Evolutionary conservation across 2,329 filamentous ascomycete genomes (phyloP), one percentile per base, ranked within the genome.

Genomic region (Botryotinia narcissicola): DNA sequence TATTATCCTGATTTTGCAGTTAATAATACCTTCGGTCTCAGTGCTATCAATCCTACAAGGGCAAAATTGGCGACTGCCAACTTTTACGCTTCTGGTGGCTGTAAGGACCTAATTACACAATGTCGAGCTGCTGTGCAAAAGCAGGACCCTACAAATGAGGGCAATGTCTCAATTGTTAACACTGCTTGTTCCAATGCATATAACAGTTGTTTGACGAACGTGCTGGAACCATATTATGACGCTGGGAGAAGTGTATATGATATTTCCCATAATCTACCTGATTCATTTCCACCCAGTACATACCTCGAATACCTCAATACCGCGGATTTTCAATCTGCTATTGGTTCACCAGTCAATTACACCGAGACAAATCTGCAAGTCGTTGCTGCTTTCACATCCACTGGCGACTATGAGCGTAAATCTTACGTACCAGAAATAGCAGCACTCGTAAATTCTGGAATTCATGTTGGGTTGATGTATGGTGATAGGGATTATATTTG

Each of bases 381-480:
- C 20, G 83, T 80, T 59, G 75, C 76, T 7, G 86, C 83, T 20
- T 89, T 89, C 76, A 79, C 80, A 6, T 78, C 81, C 46, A 88
- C 85, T 0, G 87, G 87, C 46, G 91, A 93, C 80, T 89, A 89
- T 75, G 87, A 90, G 70, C 91, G 90, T 78, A 87, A 87, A 25
- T 88, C 88, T 76, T 87, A 90, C 78, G 83, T 91, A 51, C 81
- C 85, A 75, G 84, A 88, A 72, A 84, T 93, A 22, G 89, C 90
- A 70, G 82, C 85, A 22, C 86, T 93, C 35, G 84, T 93, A 71
- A 84, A 87, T 32, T 85, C 84, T 2, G 90, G 90, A 22, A 87
- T 94, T 29, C 90, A 89, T 18, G 87, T 96, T 25, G 91, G 91
- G 9, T 83, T 96, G 74, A 87, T 94, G 72, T 93, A 95, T 80